A percentile compares a stretch with the other conserved stretches of the same genome.
These are phyloP conservation scores for Ceratobasidium sp. DNA, from an alignment of 1,284 basidiomycete genomes.

Conservation along the genomic window DNA sequence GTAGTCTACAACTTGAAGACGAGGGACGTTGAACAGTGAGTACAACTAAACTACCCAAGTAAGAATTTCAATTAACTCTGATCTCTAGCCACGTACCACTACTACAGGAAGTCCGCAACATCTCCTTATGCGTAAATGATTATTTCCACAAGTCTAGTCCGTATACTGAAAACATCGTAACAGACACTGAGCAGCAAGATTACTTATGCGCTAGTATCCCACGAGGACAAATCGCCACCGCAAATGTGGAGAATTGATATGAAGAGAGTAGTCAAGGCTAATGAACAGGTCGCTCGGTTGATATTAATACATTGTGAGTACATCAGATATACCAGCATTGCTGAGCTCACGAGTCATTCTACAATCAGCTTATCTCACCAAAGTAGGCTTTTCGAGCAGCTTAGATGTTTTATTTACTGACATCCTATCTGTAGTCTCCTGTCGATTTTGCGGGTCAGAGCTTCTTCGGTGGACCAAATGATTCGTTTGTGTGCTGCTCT, in stretches of 20 bases:
- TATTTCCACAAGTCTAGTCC: background rate
- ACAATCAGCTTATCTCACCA: too few species aligned
- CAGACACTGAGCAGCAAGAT: background rate
- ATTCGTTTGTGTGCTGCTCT: conserved; percentile 23
- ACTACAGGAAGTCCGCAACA: conserved; percentile 76
- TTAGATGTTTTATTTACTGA: too few species aligned
- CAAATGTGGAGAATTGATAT: too few species aligned
- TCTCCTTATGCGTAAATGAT: conserved; percentile 68
- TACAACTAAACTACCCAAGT: conserved; percentile 23
- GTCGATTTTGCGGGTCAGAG: conserved; percentile 30
- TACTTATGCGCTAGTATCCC: conserved; percentile 69
- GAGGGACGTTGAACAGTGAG: conserved; percentile 69
- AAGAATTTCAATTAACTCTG: background rate
- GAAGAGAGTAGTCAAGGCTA: too few species aligned
- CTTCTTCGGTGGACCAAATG: conserved; percentile 26
- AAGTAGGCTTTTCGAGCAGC: too few species aligned
- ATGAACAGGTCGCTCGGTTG: too few species aligned
- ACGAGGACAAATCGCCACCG: conserved; percentile 77
- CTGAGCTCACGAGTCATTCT: too few species aligned
- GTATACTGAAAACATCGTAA: background rate
- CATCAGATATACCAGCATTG: too few species aligned
- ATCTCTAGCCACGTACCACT: conserved; percentile 70
- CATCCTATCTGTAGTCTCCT: too few species aligned
- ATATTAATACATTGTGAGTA: too few species aligned
- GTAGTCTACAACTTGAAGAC: conserved; percentile 77